A percentile compares a stretch with the other conserved stretches of the same genome.
These are phyloP conservation scores for Colletotrichum liaoningense DNA, from an alignment of 2,329 filamentous ascomycete species.

Conservation along the genomic window DNA sequence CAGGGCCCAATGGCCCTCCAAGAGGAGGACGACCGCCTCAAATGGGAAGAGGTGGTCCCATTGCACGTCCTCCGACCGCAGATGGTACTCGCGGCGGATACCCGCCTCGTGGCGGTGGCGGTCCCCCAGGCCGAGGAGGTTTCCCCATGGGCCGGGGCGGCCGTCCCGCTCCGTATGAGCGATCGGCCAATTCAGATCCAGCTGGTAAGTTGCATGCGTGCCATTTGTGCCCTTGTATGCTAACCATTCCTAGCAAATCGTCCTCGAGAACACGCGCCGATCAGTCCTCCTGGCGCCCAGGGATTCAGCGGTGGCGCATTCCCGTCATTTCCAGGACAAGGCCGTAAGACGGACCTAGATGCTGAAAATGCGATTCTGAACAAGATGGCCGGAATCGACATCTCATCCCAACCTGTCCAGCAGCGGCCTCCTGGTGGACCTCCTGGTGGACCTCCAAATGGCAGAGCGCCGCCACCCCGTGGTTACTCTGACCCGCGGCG, in stretches of 20 bases:
- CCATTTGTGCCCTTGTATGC: neutral
- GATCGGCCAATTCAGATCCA: conserved; percentile 54
- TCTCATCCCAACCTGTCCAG: conserved; percentile 43
- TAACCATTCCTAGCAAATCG: conserved; percentile 40
- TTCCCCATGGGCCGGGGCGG: conserved; percentile 49
- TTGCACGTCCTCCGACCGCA: conserved; percentile 53
- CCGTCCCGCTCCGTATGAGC: conserved; percentile 53
- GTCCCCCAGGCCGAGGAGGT: conserved; percentile 45
- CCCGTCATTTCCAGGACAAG: conserved; percentile 55
- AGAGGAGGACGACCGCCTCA: conserved; percentile 56
- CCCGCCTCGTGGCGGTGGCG: conserved; percentile 47
- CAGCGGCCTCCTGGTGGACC: conserved; percentile 13
- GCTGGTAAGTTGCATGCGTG: conserved; percentile 46
- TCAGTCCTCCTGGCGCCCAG: conserved; percentile 44
- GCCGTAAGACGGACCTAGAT: conserved; percentile 51
- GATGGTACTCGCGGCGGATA: conserved; percentile 51
- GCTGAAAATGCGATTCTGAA: conserved; percentile 54
- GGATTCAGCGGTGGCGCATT: conserved; percentile 47
- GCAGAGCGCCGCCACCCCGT: conserved; percentile 46
- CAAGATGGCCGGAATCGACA: conserved; percentile 54
- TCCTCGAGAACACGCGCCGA: conserved; percentile 44
- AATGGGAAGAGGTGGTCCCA: conserved; percentile 58
- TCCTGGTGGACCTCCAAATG: conserved; percentile 23
- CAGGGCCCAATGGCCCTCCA: conserved; percentile 49
- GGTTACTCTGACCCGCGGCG: conserved; percentile 42